Percentiles rank a stretch among this genome's conserved stretches.
These are phyloP conservation scores for Beauveria australis DNA, from an alignment of 2,329 filamentous ascomycete genomes.

Conservation along the genomic window DNA sequence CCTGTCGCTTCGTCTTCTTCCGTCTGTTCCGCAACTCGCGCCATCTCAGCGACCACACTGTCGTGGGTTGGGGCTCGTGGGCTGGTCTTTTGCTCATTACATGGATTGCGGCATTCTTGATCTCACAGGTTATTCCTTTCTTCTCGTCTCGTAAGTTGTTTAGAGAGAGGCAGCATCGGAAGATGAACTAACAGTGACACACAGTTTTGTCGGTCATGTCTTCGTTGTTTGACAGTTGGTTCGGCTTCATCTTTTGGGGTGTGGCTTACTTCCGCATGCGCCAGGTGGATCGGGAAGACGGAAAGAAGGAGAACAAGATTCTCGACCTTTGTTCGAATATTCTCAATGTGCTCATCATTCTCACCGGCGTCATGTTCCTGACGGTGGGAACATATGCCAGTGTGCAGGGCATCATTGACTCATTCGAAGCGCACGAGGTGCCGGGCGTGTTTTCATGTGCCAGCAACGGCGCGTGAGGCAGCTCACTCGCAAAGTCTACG, in stretches of 20 bases:
- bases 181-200: neutral
- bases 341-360: conserved; percentile 66
- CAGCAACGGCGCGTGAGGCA: conserved; percentile 50
- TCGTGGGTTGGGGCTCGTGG: conserved; percentile 76
- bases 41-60: conserved; percentile 74
- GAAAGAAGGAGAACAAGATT: conserved; percentile 41
- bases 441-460: conserved; percentile 68
- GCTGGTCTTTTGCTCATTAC: conserved; percentile 57
- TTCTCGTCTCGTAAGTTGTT: conserved; percentile 60
- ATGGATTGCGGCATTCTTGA: conserved; percentile 87
- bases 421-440: conserved; percentile 57
- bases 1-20: conserved; percentile 87
- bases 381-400: conserved; percentile 73
- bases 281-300: conserved; percentile 47
- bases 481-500: neutral
- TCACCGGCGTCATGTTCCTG: conserved; percentile 72
- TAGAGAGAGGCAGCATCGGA: neutral
- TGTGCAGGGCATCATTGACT: conserved; percentile 66
- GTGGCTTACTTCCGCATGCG: conserved; percentile 74
- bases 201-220: conserved; percentile 64
- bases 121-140: conserved; percentile 89
- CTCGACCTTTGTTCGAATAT: conserved; percentile 46
- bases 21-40: conserved; percentile 70
- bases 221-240: conserved; percentile 88
- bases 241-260: conserved; percentile 94